Conservation (phyloP, 352 stramenopile species). For the Sclerospora graminicola region DNA sequence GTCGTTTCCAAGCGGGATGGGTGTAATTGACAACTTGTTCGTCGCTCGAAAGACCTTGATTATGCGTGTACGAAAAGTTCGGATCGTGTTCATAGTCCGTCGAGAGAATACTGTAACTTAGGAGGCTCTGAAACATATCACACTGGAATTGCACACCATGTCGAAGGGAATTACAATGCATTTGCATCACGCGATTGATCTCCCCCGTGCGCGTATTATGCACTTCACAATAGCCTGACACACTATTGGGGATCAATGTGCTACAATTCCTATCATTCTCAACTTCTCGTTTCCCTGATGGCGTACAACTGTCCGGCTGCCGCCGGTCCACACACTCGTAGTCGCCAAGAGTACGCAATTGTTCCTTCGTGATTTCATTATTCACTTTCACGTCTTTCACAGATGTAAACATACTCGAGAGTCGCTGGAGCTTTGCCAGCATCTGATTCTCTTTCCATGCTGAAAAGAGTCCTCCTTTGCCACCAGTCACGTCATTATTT, state of each 20-base stretch:
- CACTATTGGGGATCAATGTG: constrained; percentile 20
- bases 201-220: constrained; percentile 29
- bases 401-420: constrained; percentile 31
- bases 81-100: constrained; percentile 44
- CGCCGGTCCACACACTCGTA: constrained; percentile 55
- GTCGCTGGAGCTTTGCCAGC: constrained; percentile 28
- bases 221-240: constrained; percentile 51
- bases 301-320: constrained; percentile 39
- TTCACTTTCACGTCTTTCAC: constrained; percentile 15
- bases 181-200: constrained; percentile 35
- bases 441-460: constrained; percentile 31
- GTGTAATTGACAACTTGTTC: constrained; percentile 22
- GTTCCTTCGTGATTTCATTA: constrained; percentile 7
- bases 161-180: constrained; percentile 53
- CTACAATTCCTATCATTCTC: constrained; percentile 35
- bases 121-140: constrained; percentile 41
- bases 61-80: constrained; percentile 25
- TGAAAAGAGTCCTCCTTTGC: constrained; percentile 20
- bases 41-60: constrained; percentile 13
- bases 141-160: constrained; percentile 38
- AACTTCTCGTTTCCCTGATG: constrained; percentile 23
- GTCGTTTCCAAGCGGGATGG: constrained; percentile 15
- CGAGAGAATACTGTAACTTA: constrained; percentile 40
- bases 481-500: constrained; percentile 31
- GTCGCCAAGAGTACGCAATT: constrained; percentile 27